Evolutionary conservation across 2,329 filamentous ascomycete genomes (phyloP).

Genomic region (Aspergillus thermomutatus): DNA sequence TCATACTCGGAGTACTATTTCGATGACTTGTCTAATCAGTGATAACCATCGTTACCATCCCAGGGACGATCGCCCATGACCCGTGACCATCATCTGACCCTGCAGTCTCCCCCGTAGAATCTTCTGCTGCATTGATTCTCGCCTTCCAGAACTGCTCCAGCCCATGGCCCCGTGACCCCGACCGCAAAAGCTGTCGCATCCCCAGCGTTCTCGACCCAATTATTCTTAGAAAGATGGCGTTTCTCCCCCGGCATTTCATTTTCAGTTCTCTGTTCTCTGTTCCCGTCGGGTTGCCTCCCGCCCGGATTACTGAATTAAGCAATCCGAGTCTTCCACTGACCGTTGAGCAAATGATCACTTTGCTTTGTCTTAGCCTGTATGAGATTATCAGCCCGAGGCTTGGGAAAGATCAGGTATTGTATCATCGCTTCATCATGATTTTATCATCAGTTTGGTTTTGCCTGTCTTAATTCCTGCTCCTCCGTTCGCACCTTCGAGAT

Average conservation of each 20-base stretch:
- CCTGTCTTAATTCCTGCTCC: background rate
- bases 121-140: background rate
- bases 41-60: background rate
- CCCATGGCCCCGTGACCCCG: background rate
- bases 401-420: background rate
- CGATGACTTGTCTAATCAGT: background rate
- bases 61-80: background rate
- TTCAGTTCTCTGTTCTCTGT: too few species aligned
- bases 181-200: background rate
- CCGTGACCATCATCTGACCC: background rate
- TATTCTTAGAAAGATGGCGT: background rate
- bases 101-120: background rate
- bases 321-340: slow-evolving; percentile 13
- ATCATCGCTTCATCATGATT: slow-evolving; percentile 1
- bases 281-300: slow-evolving; percentile 1
- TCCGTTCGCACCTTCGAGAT: background rate
- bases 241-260: background rate
- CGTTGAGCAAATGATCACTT: too few species aligned
- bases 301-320: slow-evolving; percentile 13
- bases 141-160: background rate
- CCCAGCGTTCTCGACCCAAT: background rate
- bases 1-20: background rate
- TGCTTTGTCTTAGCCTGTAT: too few species aligned
- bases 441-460: background rate
- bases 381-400: too few species aligned